These are phyloP conservation scores for Murraya koenigii DNA, from an alignment of 345 rosid genomes.

Conservation along the genomic window DNA sequence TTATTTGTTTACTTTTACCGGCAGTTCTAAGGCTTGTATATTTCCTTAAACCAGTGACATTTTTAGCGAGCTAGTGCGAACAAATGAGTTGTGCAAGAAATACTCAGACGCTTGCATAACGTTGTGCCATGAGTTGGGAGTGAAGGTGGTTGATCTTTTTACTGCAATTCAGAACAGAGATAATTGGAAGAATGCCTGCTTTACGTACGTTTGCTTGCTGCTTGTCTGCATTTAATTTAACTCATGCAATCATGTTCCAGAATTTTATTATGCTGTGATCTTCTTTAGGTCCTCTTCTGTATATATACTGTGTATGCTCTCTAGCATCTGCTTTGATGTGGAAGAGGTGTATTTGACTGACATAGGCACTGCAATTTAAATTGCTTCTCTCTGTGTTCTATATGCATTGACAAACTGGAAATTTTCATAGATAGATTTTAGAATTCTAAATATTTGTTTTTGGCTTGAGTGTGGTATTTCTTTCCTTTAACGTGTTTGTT, in stretches of 20 bases:
- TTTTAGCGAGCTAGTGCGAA: constrained; percentile 74
- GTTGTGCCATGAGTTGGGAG: constrained; percentile 66
- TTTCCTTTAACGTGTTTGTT: not conserved
- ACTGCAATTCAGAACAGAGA: constrained; percentile 59
- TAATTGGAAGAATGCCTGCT: constrained; percentile 66
- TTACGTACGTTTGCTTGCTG: constrained; percentile 57
- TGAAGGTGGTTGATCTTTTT: constrained; percentile 77
- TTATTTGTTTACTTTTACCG: not conserved
- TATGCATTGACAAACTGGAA: not conserved
- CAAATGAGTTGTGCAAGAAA: constrained; percentile 73
- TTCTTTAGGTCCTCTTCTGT: not conserved
- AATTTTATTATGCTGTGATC: not conserved
- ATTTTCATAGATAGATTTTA: not conserved
- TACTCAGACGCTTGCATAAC: constrained; percentile 84
- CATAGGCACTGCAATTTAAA: not conserved
- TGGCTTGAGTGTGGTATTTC: not conserved
- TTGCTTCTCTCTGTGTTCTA: not conserved
- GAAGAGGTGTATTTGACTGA: not conserved
- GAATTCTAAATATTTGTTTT: not conserved
- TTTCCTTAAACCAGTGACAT: constrained; percentile 43
- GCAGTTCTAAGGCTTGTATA: not conserved
- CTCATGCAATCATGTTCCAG: not conserved
- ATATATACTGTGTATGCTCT: not conserved
- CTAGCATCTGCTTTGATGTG: not conserved
- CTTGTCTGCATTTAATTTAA: not conserved